A percentile compares a stretch with the other conserved stretches of the same genome.
phyloP scores from a whole-genome alignment of 2,329 filamentous ascomycete genomes.

The Podosphaera aphanis region DNA sequence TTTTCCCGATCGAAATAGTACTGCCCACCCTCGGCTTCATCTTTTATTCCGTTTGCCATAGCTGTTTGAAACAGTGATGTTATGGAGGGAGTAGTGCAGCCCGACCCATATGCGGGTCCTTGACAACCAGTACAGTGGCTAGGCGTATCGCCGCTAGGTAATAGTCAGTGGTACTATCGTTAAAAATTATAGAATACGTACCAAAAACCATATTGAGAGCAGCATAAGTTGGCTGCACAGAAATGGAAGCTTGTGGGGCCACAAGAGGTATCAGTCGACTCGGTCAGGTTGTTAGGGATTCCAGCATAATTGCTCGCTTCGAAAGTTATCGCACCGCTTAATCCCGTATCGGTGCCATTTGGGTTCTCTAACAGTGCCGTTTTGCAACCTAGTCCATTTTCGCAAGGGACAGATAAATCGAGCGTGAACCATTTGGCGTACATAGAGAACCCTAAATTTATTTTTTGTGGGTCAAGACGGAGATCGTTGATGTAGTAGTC shows the following conservation, averaged over 20 bases:
- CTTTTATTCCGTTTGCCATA: slow-evolving; percentile 27
- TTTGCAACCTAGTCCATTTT: slow-evolving; percentile 26
- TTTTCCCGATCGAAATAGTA: slow-evolving; percentile 41
- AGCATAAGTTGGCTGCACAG: slow-evolving; percentile 5
- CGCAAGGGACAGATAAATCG: slow-evolving; percentile 18
- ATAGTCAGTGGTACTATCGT: not conserved
- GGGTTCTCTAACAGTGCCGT: slow-evolving; percentile 34
- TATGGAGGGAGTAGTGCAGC: not conserved
- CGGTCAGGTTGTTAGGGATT: slow-evolving; percentile 5
- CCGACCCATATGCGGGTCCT: not conserved
- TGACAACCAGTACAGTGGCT: not conserved
- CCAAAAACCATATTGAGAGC: slow-evolving; percentile 3
- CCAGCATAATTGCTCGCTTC: slow-evolving; percentile 1
- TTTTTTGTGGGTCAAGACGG: slow-evolving; percentile 22
- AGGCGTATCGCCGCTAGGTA: not conserved
- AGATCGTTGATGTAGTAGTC: slow-evolving; percentile 32
- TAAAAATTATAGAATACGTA: not conserved
- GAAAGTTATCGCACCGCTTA: slow-evolving; percentile 5
- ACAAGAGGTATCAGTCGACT: slow-evolving; percentile 4
- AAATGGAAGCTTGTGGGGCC: slow-evolving; percentile 2
- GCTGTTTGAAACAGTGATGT: slow-evolving; percentile 27
- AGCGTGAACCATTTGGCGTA: slow-evolving; percentile 42
- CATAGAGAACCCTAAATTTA: slow-evolving; percentile 42
- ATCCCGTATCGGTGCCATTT: slow-evolving; percentile 27
- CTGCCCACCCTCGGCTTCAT: slow-evolving; percentile 34